Evolutionary conservation across 805 yeast genomes (phyloP), one percentile per base, ranked within the genome.

Genomic region (Candida arabinofermentans): DNA sequence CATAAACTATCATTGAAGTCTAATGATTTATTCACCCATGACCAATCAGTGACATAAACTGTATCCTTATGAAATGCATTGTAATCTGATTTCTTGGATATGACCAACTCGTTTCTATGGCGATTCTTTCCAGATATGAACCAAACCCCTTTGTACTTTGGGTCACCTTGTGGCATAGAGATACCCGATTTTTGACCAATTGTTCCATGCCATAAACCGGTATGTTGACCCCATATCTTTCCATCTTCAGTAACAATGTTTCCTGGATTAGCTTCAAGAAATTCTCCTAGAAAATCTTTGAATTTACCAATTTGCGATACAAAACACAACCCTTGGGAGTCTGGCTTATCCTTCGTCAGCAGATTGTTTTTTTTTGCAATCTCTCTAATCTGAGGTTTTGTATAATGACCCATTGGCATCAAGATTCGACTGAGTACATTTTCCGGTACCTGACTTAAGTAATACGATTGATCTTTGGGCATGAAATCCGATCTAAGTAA

Each of bases 241-340:
- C 95, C 95, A 42, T 78, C 83, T 42, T 74, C 77, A 0, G 90
- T 83, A n/a, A 87, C 71, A 8, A 93, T 78, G 45, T 85, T 74
- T 0, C 98, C 99, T 1, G 88, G 88, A 6, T 70, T 70, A 1
- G 84, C 81, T 10, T 71, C 75, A 3, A 91, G 69, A 55, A 83
- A 93, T 49, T 89, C 91, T 43, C 73, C 70, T 23, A 91, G 64
- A 54, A 93, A 93, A 40, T 77, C 75, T 18, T 80, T 69, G 59
- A 90, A 88, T 41, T 78, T 75, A 6, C 77, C 77, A 16, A 64
- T 56, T 49, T 78, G 82, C 8, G 78, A 72, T 8, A 93, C 96
- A 69, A 93, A 93, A 59, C 99, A 93, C 8, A 93, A 70, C 0
- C 99, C 99, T 58, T 86, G 96, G 1, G 97, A 89, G 58, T 93